These are phyloP conservation scores for Pseudonitzschia pungens DNA, from an alignment of 108 stramenopile genomes.

Conservation along the genomic window DNA sequence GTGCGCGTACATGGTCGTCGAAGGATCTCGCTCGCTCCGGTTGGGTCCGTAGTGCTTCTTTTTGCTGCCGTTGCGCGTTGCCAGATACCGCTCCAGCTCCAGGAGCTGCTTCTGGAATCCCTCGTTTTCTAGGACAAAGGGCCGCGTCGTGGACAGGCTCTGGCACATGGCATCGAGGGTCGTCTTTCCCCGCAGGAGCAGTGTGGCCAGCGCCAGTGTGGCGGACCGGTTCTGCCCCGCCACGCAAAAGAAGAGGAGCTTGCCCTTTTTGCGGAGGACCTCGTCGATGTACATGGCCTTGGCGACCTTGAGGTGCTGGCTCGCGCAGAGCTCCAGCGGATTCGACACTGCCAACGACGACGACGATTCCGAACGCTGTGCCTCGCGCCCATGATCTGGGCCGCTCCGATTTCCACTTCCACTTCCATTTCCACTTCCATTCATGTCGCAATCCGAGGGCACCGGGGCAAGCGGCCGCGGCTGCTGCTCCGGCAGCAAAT, in stretches of 20 bases:
- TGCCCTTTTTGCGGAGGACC: conserved; percentile 37
- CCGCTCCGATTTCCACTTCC: too few relatives aligned
- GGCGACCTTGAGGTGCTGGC: conserved; percentile 61
- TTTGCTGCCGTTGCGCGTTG: not conserved
- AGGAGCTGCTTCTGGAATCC: conserved; percentile 72
- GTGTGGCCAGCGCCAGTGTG: conserved; percentile 48
- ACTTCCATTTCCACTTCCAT: too few relatives aligned
- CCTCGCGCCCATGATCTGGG: too few relatives aligned
- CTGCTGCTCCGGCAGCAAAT: not conserved
- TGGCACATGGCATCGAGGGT: conserved; percentile 43
- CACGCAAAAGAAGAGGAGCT: conserved; percentile 73
- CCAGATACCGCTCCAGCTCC: conserved; percentile 62
- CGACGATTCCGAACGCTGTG: too few relatives aligned
- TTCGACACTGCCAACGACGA: too few relatives aligned
- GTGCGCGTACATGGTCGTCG: conserved; percentile 10
- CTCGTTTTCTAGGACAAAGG: conserved; percentile 75
- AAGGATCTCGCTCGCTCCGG: not conserved
- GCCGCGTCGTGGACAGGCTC: conserved; percentile 46
- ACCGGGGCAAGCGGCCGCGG: not conserved
- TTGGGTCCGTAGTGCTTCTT: not conserved
- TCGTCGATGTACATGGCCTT: conserved; percentile 50
- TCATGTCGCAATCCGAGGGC: not conserved
- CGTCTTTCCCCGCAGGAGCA: conserved; percentile 54
- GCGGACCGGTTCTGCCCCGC: conserved; percentile 77
- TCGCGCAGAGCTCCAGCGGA: not conserved